Percentiles rank a stretch among this genome's conserved stretches.
Evolutionary conservation across 441 rosid genomes (phyloP).

Genomic region (Bruguiera hainesii): DNA sequence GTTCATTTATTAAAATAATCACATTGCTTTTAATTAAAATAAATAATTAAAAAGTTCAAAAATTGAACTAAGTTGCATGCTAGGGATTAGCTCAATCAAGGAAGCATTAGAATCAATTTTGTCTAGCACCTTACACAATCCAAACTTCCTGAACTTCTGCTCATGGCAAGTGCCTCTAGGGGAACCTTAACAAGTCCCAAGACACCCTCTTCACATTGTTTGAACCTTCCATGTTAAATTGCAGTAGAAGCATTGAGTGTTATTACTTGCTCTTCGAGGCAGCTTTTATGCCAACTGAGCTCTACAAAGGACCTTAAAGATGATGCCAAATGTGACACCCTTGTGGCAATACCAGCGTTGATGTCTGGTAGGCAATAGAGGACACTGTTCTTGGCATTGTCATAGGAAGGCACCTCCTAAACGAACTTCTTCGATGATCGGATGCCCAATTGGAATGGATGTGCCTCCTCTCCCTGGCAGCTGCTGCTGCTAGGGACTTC

Average conservation of each 20-base stretch:
- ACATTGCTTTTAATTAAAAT: no score
- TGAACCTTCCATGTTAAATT: not conserved
- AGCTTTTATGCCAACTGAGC: conserved; percentile 27
- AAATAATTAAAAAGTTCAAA: not conserved
- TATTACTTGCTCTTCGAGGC: conserved; percentile 1
- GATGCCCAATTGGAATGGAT: conserved; percentile 41
- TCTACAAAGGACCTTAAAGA: conserved; percentile 58
- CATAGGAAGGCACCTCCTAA: conserved; percentile 49
- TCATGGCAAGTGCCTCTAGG: not conserved
- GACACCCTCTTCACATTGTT: conserved; percentile 12
- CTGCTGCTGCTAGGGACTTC: not conserved
- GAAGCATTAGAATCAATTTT: conserved; percentile 12
- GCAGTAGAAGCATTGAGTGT: not conserved
- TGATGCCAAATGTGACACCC: conserved; percentile 51
- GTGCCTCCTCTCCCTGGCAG: not conserved
- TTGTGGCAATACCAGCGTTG: conserved; percentile 59
- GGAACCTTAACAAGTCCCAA: not conserved
- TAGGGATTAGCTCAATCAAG: conserved; percentile 1
- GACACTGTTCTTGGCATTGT: conserved; percentile 35
- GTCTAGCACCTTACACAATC: not conserved
- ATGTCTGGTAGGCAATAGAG: conserved; percentile 69
- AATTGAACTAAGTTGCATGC: conserved; percentile 8
- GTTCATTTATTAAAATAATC: no score
- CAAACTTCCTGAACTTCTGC: conserved; percentile 7
- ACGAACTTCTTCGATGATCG: conserved; percentile 49